These are phyloP conservation scores for Vigna mungo DNA, from an alignment of 306 rosid species.

Conservation along the genomic window DNA sequence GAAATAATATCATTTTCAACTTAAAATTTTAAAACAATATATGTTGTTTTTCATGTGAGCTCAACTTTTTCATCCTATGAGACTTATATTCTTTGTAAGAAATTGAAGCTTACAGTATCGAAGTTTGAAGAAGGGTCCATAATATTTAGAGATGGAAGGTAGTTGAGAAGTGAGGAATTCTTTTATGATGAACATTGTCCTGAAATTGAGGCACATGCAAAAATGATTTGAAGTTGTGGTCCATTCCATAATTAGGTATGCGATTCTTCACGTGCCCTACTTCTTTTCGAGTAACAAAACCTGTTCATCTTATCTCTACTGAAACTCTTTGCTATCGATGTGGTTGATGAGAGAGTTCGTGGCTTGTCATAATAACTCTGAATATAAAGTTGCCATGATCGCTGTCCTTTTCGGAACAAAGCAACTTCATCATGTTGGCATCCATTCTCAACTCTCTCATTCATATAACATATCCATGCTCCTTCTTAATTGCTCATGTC, in stretches of 20 bases:
- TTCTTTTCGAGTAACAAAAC: slow-evolving; percentile 46
- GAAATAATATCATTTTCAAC: too few species aligned
- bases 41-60: too few species aligned
- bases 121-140: not conserved
- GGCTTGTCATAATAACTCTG: slow-evolving; percentile 20
- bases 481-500: slow-evolving; percentile 15
- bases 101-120: not conserved
- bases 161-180: too few species aligned
- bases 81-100: too few species aligned
- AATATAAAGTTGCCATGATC: slow-evolving; percentile 37
- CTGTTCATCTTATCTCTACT: slow-evolving; percentile 39
- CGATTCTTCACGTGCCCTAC: slow-evolving; percentile 35
- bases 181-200: not conserved
- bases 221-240: slow-evolving; percentile 38
- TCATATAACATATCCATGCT: not conserved
- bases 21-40: too few species aligned
- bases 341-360: slow-evolving; percentile 24
- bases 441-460: not conserved
- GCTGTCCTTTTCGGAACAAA: slow-evolving; percentile 32
- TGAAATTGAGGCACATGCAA: not conserved
- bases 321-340: slow-evolving; percentile 36
- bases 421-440: not conserved
- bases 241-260: slow-evolving; percentile 31
- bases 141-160: too few species aligned
- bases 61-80: too few species aligned